Base-by-base conservation (phyloP, 2,329 filamentous ascomycete species). In the Aspergillus sp. region DNA sequence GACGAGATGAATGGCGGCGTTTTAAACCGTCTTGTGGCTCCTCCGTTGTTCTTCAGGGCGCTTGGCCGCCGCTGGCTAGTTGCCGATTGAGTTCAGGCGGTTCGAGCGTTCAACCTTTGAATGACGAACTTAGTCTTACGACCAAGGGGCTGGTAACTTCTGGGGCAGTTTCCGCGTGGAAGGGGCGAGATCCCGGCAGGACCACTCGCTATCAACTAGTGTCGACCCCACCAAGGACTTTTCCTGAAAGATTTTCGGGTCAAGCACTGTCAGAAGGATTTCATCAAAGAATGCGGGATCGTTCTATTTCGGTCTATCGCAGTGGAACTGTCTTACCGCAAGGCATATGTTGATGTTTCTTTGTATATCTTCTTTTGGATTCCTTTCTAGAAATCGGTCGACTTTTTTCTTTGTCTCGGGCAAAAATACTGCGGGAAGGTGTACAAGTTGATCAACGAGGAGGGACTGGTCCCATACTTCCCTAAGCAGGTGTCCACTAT, bases 121-220 rank as follows among this genome's bases (percentile, higher is more conserved):
- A 35, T 47, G 45, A 47, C 27, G 27, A 53, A n/a, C 35, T n/a
- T 21, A 21, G 21, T 21, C 21, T 21, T 14, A 9, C 55, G 58
- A 65, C 66, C 61, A 66, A 60, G 62, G 62, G 61, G 61, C 63
- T 64, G 66, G 66, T 67, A 69, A 59, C 63, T 67, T 65, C 58
- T 64, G 65, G 61, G 44, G 39, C 50, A 37, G 35, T 50, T 59
- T 65, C 63, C 60, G 66, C 60, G 62, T 68, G 59, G 62, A 54
- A 62, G 62, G 58, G 57, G 58, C 55, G 57, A 60, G 44, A 56
- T 60, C 56, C 61, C 59, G 55, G 58, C 52, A 48, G 45, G 45
- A 57, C 61, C 57, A 52, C 58, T 62, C 62, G 63, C n/a, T 11
- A 40, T 41, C 11, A 62, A 21, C 62, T 65, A 63, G 61, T 59